Percentiles rank a stretch among this genome's conserved stretches.
phyloP scores from a whole-genome alignment of 73 alveolate genomes.

The Paramecium caudatum region DNA sequence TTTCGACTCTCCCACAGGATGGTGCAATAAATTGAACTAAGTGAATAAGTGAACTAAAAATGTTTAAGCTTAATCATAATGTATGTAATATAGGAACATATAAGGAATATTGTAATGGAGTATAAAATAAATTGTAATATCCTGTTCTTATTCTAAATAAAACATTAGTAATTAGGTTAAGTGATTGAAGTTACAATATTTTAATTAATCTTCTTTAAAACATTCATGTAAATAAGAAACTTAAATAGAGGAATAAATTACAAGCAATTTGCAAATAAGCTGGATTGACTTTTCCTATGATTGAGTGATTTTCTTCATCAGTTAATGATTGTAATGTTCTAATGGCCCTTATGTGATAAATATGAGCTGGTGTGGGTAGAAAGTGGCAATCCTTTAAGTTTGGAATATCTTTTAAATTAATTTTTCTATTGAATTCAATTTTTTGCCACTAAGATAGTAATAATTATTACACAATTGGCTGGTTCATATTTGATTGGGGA shows the following conservation, averaged over 20 bases:
- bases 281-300: slow-evolving; percentile 51
- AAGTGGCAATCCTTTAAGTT: not conserved
- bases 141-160: slow-evolving; percentile 53
- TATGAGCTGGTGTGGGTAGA: not conserved
- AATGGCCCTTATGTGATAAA: slow-evolving; percentile 54
- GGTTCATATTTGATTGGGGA: slow-evolving; percentile 55
- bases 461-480: slow-evolving; percentile 3
- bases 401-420: slow-evolving; percentile 45
- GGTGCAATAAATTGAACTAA: not conserved
- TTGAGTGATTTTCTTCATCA: slow-evolving; percentile 51
- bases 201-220: slow-evolving; percentile 15
- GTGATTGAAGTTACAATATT: slow-evolving; percentile 37
- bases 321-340: slow-evolving; percentile 49
- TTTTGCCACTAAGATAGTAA: slow-evolving; percentile 39
- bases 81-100: not conserved
- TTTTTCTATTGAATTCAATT: not conserved
- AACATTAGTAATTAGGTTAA: slow-evolving; percentile 10
- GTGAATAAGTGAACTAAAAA: not conserved
- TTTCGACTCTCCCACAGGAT: not conserved
- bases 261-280: slow-evolving; percentile 47
- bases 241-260: not conserved
- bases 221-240: slow-evolving; percentile 55
- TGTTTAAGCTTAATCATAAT: slow-evolving; percentile 52
- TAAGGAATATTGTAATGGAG: slow-evolving; percentile 56
- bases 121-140: not conserved